These are phyloP conservation scores for Rhodosporidiobolus odoratus DNA, from an alignment of 768 basidiomycete species.

Conservation along the genomic window DNA sequence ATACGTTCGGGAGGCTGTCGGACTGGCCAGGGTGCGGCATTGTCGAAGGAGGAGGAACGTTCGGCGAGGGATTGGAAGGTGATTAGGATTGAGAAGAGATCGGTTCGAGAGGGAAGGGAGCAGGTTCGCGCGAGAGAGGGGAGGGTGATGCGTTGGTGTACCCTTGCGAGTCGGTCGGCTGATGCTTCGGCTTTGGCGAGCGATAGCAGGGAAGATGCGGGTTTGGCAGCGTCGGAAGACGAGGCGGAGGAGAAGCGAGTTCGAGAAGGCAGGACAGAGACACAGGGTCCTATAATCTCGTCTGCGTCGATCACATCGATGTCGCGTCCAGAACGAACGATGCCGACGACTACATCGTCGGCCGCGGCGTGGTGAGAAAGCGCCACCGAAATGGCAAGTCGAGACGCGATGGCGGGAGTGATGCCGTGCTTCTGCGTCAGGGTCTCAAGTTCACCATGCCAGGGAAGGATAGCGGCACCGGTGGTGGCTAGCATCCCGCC, in stretches of 20 bases:
- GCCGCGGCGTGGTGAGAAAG: conserved; percentile 13
- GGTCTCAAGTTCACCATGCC: conserved; percentile 22
- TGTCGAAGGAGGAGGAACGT: conserved; percentile 2
- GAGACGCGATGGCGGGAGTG: conserved; percentile 37
- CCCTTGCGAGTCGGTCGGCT: conserved; percentile 24
- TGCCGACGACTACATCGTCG: conserved; percentile 24
- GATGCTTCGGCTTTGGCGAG: conserved; percentile 11
- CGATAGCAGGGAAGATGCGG: conserved; percentile 16
- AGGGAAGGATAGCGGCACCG: conserved; percentile 10
- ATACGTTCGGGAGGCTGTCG: conserved; percentile 35
- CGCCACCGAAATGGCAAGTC: conserved; percentile 32
- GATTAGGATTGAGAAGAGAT: conserved; percentile 36
- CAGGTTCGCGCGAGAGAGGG: conserved; percentile 22
- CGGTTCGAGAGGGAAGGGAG: conserved; percentile 6
- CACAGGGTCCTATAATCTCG: conserved; percentile 35
- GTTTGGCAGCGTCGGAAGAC: neutral
- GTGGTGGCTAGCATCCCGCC: conserved; percentile 34
- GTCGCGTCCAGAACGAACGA: conserved; percentile 35
- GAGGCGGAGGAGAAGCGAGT: conserved; percentile 2
- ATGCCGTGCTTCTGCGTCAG: conserved; percentile 23
- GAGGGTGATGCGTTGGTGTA: conserved; percentile 35
- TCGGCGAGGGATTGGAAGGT: conserved; percentile 37
- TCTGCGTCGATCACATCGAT: conserved; percentile 34
- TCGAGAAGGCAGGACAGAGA: conserved; percentile 36
- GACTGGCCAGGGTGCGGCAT: conserved; percentile 28